Evolutionary conservation across 768 basidiomycete genomes (phyloP).

Genomic region (Tricholoma hemisulphureum): DNA sequence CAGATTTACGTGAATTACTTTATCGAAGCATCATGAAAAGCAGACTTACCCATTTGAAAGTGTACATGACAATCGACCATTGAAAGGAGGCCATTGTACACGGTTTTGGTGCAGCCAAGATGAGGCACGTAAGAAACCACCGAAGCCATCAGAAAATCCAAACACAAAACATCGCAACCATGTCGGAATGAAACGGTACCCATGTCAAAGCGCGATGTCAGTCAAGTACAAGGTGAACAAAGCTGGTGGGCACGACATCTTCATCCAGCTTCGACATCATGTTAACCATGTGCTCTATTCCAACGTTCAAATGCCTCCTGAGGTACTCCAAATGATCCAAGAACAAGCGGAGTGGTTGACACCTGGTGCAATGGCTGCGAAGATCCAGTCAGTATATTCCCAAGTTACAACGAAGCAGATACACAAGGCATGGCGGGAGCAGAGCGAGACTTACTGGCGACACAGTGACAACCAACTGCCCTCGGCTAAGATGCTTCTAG

Average conservation of each 20-base stretch:
- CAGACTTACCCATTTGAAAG: conserved; percentile 14
- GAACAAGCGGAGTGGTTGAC: conserved; percentile 20
- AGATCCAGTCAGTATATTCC: conserved; percentile 32
- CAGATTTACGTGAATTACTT: conserved; percentile 23
- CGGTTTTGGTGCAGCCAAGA: too few species aligned
- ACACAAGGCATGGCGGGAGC: conserved; percentile 23
- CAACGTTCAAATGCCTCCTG: background rate
- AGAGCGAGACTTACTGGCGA: conserved; percentile 26
- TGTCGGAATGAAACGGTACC: conserved; percentile 11
- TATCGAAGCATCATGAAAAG: too few species aligned
- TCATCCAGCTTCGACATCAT: background rate
- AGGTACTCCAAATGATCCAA: conserved; percentile 3
- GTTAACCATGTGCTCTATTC: conserved; percentile 13
- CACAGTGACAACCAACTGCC: conserved; percentile 18
- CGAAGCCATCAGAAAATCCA: conserved; percentile 15
- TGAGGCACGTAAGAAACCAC: conserved; percentile 16
- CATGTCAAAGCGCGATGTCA: conserved; percentile 10
- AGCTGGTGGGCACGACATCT: background rate
- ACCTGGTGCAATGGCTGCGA: conserved; percentile 25
- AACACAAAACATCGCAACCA: conserved; percentile 18
- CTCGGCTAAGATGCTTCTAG: conserved; percentile 21
- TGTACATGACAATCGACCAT: conserved; percentile 21
- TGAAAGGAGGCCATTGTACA: too few species aligned
- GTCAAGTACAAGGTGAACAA: background rate
- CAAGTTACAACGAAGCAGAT: conserved; percentile 22